These are phyloP conservation scores for Sclerospora graminicola DNA, from an alignment of 352 stramenopile species.

Conservation along the genomic window DNA sequence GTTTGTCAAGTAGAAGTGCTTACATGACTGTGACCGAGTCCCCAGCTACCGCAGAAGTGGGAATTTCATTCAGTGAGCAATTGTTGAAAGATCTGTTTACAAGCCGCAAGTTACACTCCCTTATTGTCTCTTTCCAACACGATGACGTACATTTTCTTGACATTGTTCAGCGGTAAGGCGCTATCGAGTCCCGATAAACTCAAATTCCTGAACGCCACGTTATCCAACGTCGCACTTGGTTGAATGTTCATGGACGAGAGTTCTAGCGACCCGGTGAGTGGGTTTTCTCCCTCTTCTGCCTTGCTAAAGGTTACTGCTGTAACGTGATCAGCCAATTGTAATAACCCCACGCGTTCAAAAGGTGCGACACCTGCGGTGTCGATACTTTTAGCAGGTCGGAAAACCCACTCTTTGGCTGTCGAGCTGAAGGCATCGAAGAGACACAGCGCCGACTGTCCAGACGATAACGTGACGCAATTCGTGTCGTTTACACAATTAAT, in stretches of 20 bases:
- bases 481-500: constrained; percentile 75
- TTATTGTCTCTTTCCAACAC: too few relatives aligned
- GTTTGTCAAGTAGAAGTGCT: neutral
- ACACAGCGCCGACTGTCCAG: constrained; percentile 50
- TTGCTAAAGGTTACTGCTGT: constrained; percentile 41
- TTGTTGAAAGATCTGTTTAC: constrained; percentile 47
- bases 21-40: constrained; percentile 33
- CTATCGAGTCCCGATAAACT: constrained; percentile 35
- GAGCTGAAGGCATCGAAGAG: constrained; percentile 45
- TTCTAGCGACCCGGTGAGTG: constrained; percentile 33
- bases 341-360: constrained; percentile 61
- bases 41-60: constrained; percentile 34
- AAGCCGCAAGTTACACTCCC: neutral
- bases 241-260: constrained; percentile 65
- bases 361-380: constrained; percentile 35
- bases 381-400: constrained; percentile 41
- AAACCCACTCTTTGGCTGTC: constrained; percentile 31
- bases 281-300: constrained; percentile 19
- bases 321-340: constrained; percentile 44
- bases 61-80: constrained; percentile 54
- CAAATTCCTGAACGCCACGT: constrained; percentile 40
- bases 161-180: constrained; percentile 39
- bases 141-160: constrained; percentile 37
- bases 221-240: constrained; percentile 28
- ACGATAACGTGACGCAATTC: constrained; percentile 57